phyloP scores from a whole-genome alignment of 2,329 filamentous ascomycete species.

The Seiridium cupressi region DNA sequence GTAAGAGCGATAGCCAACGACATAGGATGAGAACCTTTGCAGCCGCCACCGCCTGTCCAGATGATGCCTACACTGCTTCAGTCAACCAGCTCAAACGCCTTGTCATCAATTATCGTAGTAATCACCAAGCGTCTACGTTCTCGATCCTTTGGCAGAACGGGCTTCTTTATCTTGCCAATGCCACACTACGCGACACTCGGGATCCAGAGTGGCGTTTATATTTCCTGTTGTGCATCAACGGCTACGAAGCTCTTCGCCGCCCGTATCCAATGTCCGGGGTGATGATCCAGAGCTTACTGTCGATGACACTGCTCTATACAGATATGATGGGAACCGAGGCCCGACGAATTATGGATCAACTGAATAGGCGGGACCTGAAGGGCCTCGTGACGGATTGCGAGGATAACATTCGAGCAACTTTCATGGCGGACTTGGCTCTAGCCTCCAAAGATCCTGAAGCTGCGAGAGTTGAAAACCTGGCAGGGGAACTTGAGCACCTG shows the following conservation, averaged over 20 bases:
- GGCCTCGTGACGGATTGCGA: slow-evolving; percentile 19
- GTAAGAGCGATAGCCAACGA: neutral
- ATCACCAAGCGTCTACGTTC: slow-evolving; percentile 29
- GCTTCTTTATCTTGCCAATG: slow-evolving; percentile 37
- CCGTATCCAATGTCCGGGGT: slow-evolving; percentile 34
- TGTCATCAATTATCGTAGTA: slow-evolving; percentile 32
- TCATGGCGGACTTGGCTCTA: slow-evolving; percentile 36
- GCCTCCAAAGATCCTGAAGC: slow-evolving; percentile 29
- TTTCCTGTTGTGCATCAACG: slow-evolving; percentile 35
- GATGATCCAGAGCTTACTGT: slow-evolving; percentile 31
- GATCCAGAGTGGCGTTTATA: slow-evolving; percentile 32
- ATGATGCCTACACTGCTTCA: slow-evolving; percentile 31
- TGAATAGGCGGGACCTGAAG: slow-evolving; percentile 22
- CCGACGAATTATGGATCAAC: slow-evolving; percentile 25
- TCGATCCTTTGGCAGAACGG: slow-evolving; percentile 39
- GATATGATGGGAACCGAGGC: slow-evolving; percentile 28
- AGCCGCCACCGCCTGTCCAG: slow-evolving; percentile 23
- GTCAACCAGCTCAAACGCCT: slow-evolving; percentile 36
- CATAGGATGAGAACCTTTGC: slow-evolving; percentile 28
- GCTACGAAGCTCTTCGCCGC: slow-evolving; percentile 32
- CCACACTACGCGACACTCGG: slow-evolving; percentile 26
- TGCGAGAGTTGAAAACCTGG: too few species aligned
- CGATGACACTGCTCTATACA: slow-evolving; percentile 32
- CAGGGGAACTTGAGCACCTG: too few species aligned
- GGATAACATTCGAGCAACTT: slow-evolving; percentile 29